A percentile compares a stretch with the other conserved stretches of the same genome.
These are phyloP conservation scores for Cruciata laevipes DNA, from an alignment of 257 asterid genomes.

Conservation along the genomic window DNA sequence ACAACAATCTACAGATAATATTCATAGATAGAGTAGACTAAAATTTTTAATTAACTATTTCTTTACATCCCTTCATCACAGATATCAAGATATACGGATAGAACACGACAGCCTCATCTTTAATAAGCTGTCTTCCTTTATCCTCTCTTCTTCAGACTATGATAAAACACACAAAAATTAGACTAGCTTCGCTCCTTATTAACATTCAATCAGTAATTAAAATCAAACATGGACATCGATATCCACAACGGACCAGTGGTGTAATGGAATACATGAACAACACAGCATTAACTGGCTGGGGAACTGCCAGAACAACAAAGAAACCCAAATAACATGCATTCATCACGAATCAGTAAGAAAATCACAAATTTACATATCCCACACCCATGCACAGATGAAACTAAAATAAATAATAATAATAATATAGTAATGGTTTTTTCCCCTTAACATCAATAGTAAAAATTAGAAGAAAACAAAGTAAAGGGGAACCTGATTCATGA, in stretches of 20 bases:
- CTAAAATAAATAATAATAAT: too few species aligned
- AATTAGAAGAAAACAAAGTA: not conserved
- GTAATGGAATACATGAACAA: slow-evolving; percentile 82
- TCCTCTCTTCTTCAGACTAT: slow-evolving; percentile 87
- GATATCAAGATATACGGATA: not conserved
- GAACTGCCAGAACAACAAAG: slow-evolving; percentile 41
- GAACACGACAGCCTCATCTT: slow-evolving; percentile 32
- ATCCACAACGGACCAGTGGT: slow-evolving; percentile 35
- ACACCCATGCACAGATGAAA: not conserved
- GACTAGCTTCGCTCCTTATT: not conserved
- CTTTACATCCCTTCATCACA: not conserved
- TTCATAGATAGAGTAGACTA: too few species aligned
- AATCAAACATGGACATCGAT: not conserved
- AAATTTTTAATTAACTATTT: too few species aligned
- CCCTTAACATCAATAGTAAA: too few species aligned
- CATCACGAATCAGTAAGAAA: not conserved
- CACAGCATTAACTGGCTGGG: slow-evolving; percentile 87
- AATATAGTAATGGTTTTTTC: too few species aligned
- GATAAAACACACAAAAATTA: slow-evolving; percentile 14
- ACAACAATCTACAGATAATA: too few species aligned
- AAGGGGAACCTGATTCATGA: slow-evolving; percentile 77
- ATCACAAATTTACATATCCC: not conserved
- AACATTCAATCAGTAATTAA: not conserved
- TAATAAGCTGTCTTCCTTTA: slow-evolving; percentile 46
- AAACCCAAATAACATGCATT: slow-evolving; percentile 8